Evolutionary conservation across 305 asterid genomes (phyloP).

Genomic region (Caryopteris hybrid): DNA sequence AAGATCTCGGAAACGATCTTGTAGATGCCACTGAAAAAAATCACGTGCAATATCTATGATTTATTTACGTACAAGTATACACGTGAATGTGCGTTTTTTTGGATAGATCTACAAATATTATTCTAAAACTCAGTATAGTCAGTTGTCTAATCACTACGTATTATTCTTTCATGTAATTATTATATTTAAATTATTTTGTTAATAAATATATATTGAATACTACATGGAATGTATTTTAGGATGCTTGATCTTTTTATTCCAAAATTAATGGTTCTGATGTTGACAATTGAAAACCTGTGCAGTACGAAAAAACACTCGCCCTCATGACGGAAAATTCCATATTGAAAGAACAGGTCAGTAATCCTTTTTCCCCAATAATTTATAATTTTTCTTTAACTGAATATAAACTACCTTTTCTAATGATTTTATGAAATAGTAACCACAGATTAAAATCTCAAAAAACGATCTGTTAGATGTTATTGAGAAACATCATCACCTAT

Average conservation of each 20-base stretch:
- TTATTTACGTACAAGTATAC: too few species aligned
- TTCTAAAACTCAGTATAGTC: too few species aligned
- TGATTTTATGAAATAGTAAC: not conserved
- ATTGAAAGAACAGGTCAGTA: conserved; percentile 39
- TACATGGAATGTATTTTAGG: too few species aligned
- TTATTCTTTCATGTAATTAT: too few species aligned
- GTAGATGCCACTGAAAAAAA: not conserved
- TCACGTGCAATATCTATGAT: not conserved
- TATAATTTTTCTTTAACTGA: too few species aligned
- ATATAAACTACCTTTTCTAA: not conserved
- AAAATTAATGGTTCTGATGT: not conserved
- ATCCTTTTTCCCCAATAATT: too few species aligned
- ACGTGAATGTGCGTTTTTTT: too few species aligned
- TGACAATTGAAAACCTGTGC: conserved; percentile 7
- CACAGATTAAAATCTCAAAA: not conserved
- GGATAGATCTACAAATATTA: too few species aligned
- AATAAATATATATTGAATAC: too few species aligned
- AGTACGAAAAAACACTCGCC: conserved; percentile 28
- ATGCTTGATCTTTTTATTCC: too few species aligned
- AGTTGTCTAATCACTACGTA: too few species aligned
- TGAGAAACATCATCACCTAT: conserved; percentile 47
- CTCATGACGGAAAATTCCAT: conserved; percentile 40
- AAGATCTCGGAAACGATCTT: not conserved
- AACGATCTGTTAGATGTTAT: not conserved
- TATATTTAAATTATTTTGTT: too few species aligned